Evolutionary conservation across 225 moss, liverwort and hornwort species (phyloP).

Genomic region (Sphagnum tenellum): DNA sequence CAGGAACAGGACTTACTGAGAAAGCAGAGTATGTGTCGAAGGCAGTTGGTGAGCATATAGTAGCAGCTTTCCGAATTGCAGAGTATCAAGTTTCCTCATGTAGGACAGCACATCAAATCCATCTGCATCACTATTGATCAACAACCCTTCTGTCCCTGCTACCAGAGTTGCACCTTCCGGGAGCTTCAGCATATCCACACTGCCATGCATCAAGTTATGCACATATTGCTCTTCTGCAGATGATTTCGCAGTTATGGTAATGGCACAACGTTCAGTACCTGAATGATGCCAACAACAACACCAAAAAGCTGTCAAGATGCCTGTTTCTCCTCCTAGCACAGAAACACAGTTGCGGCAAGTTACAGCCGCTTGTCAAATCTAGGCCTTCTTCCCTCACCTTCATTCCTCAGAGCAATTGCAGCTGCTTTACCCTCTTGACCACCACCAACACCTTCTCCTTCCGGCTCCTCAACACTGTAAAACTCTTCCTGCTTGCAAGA

Average conservation of each 20-base stretch:
- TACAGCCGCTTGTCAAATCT: no score
- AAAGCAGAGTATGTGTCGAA: conserved; percentile 78
- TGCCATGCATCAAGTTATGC: conserved; percentile 19
- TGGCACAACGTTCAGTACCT: conserved; percentile 35
- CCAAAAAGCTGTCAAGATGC: no score
- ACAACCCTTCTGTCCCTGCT: conserved; percentile 13
- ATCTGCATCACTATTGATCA: conserved; percentile 11
- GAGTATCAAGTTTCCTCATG: conserved; percentile 39
- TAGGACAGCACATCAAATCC: conserved; percentile 37
- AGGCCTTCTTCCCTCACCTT: no score
- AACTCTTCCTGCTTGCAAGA: no score
- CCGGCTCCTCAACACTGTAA: no score
- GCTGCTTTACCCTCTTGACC: no score
- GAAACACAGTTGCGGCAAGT: no score
- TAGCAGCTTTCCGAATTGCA: conserved; percentile 59
- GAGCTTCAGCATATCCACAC: conserved; percentile 36
- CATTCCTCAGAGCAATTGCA: no score
- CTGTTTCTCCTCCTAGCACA: no score
- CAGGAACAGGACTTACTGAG: conserved; percentile 34
- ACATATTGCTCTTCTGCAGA: conserved; percentile 22
- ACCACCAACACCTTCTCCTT: no score
- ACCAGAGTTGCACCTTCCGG: conserved; percentile 51
- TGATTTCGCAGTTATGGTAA: conserved; percentile 49
- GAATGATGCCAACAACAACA: not conserved
- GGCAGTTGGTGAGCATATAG: conserved; percentile 55